Evolutionary conservation across 2,329 filamentous ascomycete species (phyloP).

Genomic region (Pseudogymnoascus destructans): DNA sequence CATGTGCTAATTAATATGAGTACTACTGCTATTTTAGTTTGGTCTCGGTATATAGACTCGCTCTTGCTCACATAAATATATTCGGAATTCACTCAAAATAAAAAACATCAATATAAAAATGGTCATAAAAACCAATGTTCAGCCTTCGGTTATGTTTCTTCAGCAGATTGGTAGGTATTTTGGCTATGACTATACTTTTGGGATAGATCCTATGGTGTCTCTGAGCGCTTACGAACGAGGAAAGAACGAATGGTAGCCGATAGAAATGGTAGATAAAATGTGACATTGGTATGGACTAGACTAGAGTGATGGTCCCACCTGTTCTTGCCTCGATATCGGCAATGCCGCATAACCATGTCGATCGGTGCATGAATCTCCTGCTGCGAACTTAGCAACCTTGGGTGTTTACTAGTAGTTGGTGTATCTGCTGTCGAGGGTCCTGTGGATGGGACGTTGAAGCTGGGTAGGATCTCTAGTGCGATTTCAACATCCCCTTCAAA

Average conservation of each 20-base stretch:
- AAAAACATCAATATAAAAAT: background rate
- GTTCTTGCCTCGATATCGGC: background rate
- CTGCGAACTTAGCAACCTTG: no score
- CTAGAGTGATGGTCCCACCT: background rate
- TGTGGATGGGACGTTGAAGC: background rate
- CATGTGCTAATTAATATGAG: background rate
- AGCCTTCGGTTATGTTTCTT: background rate
- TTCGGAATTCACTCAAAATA: background rate
- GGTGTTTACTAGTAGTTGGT: no score
- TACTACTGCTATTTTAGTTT: background rate
- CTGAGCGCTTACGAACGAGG: background rate
- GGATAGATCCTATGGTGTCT: background rate
- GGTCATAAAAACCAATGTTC: background rate
- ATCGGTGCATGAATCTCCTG: no score
- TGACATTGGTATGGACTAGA: background rate
- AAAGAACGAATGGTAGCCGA: background rate
- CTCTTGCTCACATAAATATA: background rate
- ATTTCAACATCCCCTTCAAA: background rate
- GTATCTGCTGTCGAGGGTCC: background rate
- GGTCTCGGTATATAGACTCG: background rate
- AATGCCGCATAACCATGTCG: no score
- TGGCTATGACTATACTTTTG: background rate
- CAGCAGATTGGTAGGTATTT: background rate
- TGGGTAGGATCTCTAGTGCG: background rate
- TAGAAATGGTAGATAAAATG: background rate